phyloP scores from a whole-genome alignment of 345 rosid genomes.

The Camelina hispida region DNA sequence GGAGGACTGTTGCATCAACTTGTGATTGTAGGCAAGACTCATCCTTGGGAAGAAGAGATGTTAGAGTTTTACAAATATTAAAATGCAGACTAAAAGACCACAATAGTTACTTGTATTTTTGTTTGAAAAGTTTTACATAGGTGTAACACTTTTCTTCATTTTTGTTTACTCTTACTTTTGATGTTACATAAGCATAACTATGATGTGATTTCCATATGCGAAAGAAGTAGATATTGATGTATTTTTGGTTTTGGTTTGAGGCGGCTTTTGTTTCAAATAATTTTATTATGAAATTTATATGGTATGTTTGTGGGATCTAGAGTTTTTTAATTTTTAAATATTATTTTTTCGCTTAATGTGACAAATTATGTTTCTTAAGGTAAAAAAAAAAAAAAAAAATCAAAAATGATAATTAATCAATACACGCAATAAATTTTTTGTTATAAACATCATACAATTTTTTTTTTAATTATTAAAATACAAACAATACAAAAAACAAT shows the following conservation, averaged over 20 bases:
- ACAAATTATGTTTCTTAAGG: too few relatives aligned
- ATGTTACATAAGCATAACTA: not conserved
- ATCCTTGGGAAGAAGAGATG: constrained; percentile 93
- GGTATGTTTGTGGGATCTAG: not conserved
- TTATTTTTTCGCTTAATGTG: too few relatives aligned
- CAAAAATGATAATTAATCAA: too few relatives aligned
- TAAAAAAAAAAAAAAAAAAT: too few relatives aligned
- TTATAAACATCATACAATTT: too few relatives aligned
- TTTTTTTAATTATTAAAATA: too few relatives aligned
- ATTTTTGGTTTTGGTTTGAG: constrained; percentile 9
- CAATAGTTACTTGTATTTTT: not conserved
- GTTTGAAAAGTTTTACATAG: not conserved
- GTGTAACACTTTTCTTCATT: too few relatives aligned
- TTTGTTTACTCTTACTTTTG: too few relatives aligned
- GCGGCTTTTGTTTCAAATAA: not conserved
- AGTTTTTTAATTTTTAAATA: too few relatives aligned
- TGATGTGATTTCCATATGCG: constrained; percentile 15
- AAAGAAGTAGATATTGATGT: constrained; percentile 14
- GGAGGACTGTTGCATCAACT: constrained; percentile 86
- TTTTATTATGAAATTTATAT: not conserved
- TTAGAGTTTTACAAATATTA: constrained; percentile 65
- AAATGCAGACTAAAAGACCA: constrained; percentile 8
- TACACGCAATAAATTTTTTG: too few relatives aligned
- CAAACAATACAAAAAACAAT: too few relatives aligned
- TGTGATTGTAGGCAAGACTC: constrained; percentile 77